These are phyloP conservation scores for Diphasiastrum complanatum DNA, from an alignment of 83 land plant species.

Conservation along the genomic window DNA sequence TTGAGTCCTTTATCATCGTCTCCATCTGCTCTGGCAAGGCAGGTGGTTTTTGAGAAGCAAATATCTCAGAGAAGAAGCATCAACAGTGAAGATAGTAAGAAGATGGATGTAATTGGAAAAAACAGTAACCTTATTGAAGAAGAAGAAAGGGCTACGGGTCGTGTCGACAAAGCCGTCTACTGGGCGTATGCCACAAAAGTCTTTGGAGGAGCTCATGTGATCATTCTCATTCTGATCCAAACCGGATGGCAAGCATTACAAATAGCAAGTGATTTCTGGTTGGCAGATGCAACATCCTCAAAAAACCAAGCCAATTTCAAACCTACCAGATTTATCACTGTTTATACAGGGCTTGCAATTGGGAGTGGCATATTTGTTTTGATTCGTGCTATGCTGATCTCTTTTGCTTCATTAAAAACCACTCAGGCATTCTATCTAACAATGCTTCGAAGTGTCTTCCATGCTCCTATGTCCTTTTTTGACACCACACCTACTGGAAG, in stretches of 20 bases:
- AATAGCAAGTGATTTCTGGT: slow-evolving; percentile 11
- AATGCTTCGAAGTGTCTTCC: slow-evolving; percentile 27
- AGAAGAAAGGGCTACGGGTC: slow-evolving; percentile 23
- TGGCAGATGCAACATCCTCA: slow-evolving; percentile 6
- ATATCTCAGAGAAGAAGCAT: too few species aligned
- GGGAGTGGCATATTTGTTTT: slow-evolving; percentile 23
- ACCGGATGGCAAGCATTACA: slow-evolving; percentile 14
- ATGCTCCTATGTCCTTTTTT: slow-evolving; percentile 34
- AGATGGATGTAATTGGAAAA: too few species aligned
- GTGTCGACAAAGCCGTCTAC: slow-evolving; percentile 13
- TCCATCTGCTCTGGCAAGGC: too few species aligned
- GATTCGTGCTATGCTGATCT: slow-evolving; percentile 10
- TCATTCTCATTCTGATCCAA: slow-evolving; percentile 13
- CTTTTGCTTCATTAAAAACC: slow-evolving; percentile 17
- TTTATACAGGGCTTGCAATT: slow-evolving; percentile 20
- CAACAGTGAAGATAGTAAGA: too few species aligned
- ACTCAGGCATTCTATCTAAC: slow-evolving; percentile 20
- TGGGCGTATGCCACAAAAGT: slow-evolving; percentile 21
- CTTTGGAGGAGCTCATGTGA: slow-evolving; percentile 6
- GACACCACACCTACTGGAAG: slow-evolving; percentile 33
- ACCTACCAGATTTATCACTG: slow-evolving; percentile 18
- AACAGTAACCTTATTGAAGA: slow-evolving; percentile 18
- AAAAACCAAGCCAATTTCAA: neutral
- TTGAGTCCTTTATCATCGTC: too few species aligned
- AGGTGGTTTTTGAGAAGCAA: too few species aligned